Conservation (phyloP, 345 rosid genomes). For the Aquilaria malaccensis region DNA sequence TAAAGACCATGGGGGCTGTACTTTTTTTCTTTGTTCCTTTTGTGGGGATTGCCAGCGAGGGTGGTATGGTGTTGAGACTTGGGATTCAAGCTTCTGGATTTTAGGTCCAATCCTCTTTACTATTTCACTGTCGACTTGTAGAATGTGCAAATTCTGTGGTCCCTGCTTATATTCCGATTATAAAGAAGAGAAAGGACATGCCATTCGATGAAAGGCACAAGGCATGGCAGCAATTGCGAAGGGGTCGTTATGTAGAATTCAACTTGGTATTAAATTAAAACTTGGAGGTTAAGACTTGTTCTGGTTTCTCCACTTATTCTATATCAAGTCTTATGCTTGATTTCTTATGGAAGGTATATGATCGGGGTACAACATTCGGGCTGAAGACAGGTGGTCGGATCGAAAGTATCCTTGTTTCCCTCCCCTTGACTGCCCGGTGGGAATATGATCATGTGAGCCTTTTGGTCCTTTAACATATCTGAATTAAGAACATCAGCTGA, state of each 20-base stretch:
- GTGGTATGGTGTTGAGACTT: background rate
- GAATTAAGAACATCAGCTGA: background rate
- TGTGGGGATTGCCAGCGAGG: background rate
- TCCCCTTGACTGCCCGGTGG: constrained; percentile 92
- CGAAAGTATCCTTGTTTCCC: constrained; percentile 96
- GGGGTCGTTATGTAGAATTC: constrained; percentile 97
- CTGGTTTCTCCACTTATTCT: constrained; percentile 3
- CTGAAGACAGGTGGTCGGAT: constrained; percentile 95
- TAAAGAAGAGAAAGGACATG: constrained; percentile 73
- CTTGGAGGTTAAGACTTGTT: background rate
- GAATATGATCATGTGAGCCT: constrained; percentile 89
- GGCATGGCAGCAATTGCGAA: constrained; percentile 95
- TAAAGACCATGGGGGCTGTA: too few relatives aligned
- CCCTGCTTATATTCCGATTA: constrained; percentile 86
- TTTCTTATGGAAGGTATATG: constrained; percentile 58
- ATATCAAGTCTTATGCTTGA: constrained; percentile 3
- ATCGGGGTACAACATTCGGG: constrained; percentile 97
- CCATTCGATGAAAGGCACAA: constrained; percentile 73
- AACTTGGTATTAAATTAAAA: constrained; percentile 55
- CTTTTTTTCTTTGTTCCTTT: background rate
- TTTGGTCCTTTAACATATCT: background rate
- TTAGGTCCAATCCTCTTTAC: background rate
- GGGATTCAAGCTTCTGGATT: background rate
- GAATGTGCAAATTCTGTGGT: constrained; percentile 93
- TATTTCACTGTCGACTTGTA: constrained; percentile 22